Evolutionary conservation across 2,329 filamentous ascomycete genomes (phyloP).

Genomic region (Pseudocercospora crystallina): DNA sequence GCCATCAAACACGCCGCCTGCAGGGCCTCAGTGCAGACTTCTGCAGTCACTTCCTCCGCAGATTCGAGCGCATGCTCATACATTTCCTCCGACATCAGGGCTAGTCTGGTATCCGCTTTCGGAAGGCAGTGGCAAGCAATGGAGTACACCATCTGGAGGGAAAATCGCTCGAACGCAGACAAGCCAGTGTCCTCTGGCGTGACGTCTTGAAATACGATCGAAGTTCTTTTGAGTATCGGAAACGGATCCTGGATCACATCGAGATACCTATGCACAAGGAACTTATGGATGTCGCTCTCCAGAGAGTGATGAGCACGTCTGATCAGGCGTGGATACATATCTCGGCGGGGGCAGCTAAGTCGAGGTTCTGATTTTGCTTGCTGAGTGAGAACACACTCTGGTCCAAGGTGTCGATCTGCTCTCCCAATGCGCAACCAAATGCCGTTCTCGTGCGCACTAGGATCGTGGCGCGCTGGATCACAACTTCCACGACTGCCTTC

Average conservation of each 20-base stretch:
- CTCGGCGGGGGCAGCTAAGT: too few species aligned
- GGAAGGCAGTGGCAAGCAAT: conserved; percentile 4
- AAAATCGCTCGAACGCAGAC: background rate
- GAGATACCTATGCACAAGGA: background rate
- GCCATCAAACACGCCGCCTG: background rate
- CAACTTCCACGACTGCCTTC: too few species aligned
- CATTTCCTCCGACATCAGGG: background rate
- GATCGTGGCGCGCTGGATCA: too few species aligned
- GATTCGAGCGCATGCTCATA: background rate
- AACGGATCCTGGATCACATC: background rate
- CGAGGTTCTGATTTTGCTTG: too few species aligned
- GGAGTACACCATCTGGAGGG: conserved; percentile 1
- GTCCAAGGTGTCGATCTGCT: too few species aligned
- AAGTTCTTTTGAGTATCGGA: background rate
- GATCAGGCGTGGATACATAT: too few species aligned
- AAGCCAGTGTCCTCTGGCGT: background rate
- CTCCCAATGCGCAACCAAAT: too few species aligned
- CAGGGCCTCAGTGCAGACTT: background rate
- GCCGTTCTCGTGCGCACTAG: too few species aligned
- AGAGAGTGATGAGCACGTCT: too few species aligned
- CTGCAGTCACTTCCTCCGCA: background rate
- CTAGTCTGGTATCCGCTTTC: background rate
- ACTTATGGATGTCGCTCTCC: background rate
- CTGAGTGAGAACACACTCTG: too few species aligned
- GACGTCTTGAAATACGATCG: background rate